Conservation (phyloP, 352 stramenopile genomes). For the Thraustotheca clavata region DNA sequence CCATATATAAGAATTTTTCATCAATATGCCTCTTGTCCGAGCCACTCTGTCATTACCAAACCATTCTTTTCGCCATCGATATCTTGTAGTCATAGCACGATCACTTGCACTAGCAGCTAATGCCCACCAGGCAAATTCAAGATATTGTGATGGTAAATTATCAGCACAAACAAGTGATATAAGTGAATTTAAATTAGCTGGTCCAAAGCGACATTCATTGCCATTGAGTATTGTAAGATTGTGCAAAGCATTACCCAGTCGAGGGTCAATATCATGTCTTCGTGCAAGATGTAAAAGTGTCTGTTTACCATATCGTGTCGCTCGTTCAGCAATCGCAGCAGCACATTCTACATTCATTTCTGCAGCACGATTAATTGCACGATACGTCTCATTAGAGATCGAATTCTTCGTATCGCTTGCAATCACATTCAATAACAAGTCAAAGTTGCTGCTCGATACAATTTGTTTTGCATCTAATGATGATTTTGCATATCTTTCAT, state of each 20-base stretch:
- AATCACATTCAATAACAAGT: slow-evolving; percentile 49
- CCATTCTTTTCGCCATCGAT: slow-evolving; percentile 48
- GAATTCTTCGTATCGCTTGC: slow-evolving; percentile 29
- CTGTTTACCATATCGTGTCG: slow-evolving; percentile 63
- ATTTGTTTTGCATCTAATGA: slow-evolving; percentile 39
- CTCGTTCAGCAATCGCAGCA: slow-evolving; percentile 41
- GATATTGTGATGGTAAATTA: slow-evolving; percentile 47
- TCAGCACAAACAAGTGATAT: slow-evolving; percentile 45
- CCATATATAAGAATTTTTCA: slow-evolving; percentile 47
- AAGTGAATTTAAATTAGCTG: slow-evolving; percentile 57
- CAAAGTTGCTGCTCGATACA: slow-evolving; percentile 51
- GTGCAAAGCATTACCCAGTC: slow-evolving; percentile 45
- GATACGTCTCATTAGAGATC: slow-evolving; percentile 41
- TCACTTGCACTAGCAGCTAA: slow-evolving; percentile 40
- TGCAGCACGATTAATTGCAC: slow-evolving; percentile 38
- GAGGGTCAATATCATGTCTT: slow-evolving; percentile 42
- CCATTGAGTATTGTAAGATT: slow-evolving; percentile 37
- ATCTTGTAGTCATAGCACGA: slow-evolving; percentile 27
- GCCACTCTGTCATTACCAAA: slow-evolving; percentile 47
- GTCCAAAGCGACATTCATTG: slow-evolving; percentile 38
- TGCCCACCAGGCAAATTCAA: slow-evolving; percentile 64
- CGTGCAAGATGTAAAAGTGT: slow-evolving; percentile 49
- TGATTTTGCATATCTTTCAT: not conserved
- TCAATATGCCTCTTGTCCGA: slow-evolving; percentile 45
- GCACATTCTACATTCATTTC: slow-evolving; percentile 42